A percentile compares a stretch with the other conserved stretches of the same genome.
phyloP scores from a whole-genome alignment of 352 stramenopile species.

The Blastocystis sp. region DNA sequence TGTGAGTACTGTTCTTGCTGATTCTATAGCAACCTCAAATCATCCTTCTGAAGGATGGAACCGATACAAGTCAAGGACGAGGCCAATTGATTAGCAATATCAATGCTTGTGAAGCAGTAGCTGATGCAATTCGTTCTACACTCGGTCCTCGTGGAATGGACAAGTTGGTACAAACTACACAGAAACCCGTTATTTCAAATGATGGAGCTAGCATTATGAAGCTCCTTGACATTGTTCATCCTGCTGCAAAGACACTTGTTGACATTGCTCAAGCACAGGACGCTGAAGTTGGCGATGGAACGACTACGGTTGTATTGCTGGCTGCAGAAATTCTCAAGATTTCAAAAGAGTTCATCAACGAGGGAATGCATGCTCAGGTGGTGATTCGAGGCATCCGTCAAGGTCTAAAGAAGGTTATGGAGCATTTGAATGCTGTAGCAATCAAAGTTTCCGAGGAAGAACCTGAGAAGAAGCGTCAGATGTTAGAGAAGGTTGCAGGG shows the following conservation, averaged over 20 bases:
- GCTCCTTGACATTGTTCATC: conserved; percentile 93
- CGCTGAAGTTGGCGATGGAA: conserved; percentile 80
- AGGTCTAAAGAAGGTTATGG: conserved; percentile 74
- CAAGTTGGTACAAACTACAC: conserved; percentile 88
- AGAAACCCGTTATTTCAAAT: conserved; percentile 90
- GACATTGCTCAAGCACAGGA: conserved; percentile 90
- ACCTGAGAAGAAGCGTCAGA: conserved; percentile 68
- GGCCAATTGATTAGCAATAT: conserved; percentile 88
- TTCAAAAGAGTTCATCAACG: conserved; percentile 93
- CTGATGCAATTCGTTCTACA: conserved; percentile 89
- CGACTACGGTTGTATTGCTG: conserved; percentile 91
- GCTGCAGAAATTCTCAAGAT: conserved; percentile 90
- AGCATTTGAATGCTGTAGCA: conserved; percentile 77
- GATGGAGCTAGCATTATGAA: conserved; percentile 98
- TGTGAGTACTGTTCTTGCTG: neutral
- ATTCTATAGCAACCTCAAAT: conserved; percentile 58
- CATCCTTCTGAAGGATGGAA: conserved; percentile 78
- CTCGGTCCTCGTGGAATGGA: conserved; percentile 94
- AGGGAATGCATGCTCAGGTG: conserved; percentile 87
- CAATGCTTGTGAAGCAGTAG: conserved; percentile 87
- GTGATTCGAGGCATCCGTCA: conserved; percentile 80
- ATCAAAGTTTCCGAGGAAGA: conserved; percentile 76
- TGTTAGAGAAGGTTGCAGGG: conserved; percentile 82
- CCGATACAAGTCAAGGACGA: conserved; percentile 93
- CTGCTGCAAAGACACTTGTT: conserved; percentile 91